These are phyloP conservation scores for Syncephalastrum sp. DNA, from an alignment of 371 early-diverging fungal genomes.

Conservation along the genomic window DNA sequence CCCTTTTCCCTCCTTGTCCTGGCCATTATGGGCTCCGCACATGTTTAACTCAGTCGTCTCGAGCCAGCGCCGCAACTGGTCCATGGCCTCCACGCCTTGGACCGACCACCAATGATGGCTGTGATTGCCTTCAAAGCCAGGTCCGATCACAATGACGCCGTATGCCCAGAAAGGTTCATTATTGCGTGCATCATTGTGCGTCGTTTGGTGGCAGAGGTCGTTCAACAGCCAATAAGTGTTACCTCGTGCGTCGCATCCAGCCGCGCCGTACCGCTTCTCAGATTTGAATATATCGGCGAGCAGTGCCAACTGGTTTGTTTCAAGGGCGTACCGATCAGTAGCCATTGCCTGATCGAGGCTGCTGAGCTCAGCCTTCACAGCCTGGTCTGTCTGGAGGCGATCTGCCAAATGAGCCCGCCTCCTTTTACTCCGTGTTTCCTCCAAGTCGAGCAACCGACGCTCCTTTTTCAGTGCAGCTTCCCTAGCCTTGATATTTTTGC, in stretches of 20 bases:
- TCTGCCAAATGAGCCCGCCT: conserved; percentile 9
- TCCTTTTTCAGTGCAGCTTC: conserved; percentile 19
- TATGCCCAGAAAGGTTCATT: conserved; percentile 37
- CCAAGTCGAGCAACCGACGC: conserved; percentile 11
- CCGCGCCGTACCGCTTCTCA: conserved; percentile 20
- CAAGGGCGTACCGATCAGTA: conserved; percentile 15
- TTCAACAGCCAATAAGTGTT: conserved; percentile 46
- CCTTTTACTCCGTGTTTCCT: conserved; percentile 17
- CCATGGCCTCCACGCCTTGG: conserved; percentile 4
- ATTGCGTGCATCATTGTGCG: conserved; percentile 21
- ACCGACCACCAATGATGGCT: conserved; percentile 11
- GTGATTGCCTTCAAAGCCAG: conserved; percentile 18
- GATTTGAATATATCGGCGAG: conserved; percentile 9
- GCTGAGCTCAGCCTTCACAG: too few relatives aligned
- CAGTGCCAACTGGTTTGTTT: conserved; percentile 14
- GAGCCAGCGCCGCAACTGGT: conserved; percentile 8
- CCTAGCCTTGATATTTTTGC: conserved; percentile 13
- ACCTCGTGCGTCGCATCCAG: conserved; percentile 23
- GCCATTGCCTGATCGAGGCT: too few relatives aligned
- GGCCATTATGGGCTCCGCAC: too few relatives aligned
- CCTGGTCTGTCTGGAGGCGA: conserved; percentile 5
- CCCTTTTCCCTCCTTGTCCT: too few relatives aligned
- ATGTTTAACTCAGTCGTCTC: not conserved
- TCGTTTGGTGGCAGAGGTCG: conserved; percentile 19
- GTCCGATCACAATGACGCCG: conserved; percentile 37